Percentiles rank a stretch among this genome's conserved stretches.
Conservation (phyloP, 805 yeast species). For the Myxozyma neglecta region DNA sequence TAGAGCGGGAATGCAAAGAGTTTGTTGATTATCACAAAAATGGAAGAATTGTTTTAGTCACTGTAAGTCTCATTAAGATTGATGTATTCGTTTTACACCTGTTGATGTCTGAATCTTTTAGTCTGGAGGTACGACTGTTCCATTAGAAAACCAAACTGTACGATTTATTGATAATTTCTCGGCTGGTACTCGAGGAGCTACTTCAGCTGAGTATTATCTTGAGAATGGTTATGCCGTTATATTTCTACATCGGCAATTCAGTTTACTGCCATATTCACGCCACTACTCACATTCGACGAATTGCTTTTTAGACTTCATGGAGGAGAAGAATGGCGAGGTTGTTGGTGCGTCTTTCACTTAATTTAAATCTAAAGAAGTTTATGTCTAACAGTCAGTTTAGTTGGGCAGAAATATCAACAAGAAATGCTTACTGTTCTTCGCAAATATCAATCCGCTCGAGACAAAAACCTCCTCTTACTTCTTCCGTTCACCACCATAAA, state of each 20-base stretch:
- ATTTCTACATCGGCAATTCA: slow-evolving; percentile 88
- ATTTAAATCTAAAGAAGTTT: not conserved
- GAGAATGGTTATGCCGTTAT: slow-evolving; percentile 88
- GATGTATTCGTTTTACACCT: not conserved
- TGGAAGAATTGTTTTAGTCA: slow-evolving; percentile 70
- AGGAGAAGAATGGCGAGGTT: slow-evolving; percentile 52
- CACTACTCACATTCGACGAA: slow-evolving; percentile 79
- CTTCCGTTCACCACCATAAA: slow-evolving; percentile 94
- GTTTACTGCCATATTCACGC: slow-evolving; percentile 88
- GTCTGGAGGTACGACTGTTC: slow-evolving; percentile 97
- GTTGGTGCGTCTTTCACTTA: slow-evolving; percentile 37
- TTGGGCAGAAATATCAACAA: slow-evolving; percentile 59
- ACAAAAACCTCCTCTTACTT: slow-evolving; percentile 55
- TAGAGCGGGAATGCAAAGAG: slow-evolving; percentile 55
- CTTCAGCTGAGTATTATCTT: slow-evolving; percentile 88
- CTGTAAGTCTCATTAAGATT: slow-evolving; percentile 40
- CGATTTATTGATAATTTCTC: slow-evolving; percentile 94
- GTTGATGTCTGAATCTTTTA: not conserved
- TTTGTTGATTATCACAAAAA: slow-evolving; percentile 60
- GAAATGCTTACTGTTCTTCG: slow-evolving; percentile 61
- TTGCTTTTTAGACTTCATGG: slow-evolving; percentile 83
- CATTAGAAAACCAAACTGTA: slow-evolving; percentile 94
- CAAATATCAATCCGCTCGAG: slow-evolving; percentile 52
- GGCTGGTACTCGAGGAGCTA: slow-evolving; percentile 97
- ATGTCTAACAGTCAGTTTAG: slow-evolving; percentile 30